Evolutionary conservation across 2,329 filamentous ascomycete species (phyloP).

Genomic region (Leptographium galeiforme): DNA sequence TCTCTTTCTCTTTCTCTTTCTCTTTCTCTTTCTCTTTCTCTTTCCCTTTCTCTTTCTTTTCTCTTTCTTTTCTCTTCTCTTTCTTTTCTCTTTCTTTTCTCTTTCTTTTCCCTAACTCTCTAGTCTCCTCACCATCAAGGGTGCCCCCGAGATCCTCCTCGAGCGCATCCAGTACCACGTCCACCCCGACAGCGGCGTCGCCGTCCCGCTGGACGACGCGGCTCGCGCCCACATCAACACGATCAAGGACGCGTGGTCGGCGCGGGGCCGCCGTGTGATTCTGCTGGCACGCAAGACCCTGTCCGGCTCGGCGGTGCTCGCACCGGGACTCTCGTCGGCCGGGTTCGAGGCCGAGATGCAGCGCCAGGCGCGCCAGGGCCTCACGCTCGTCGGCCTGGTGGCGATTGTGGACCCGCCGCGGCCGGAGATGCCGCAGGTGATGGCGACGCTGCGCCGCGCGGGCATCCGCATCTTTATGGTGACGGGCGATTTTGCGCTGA

Average conservation of each 20-base stretch:
- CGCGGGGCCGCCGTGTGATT: slow-evolving; percentile 53
- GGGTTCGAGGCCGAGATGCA: slow-evolving; percentile 45
- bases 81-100: background rate
- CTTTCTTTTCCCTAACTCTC: background rate
- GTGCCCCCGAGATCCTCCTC: slow-evolving; percentile 62
- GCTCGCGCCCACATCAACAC: slow-evolving; percentile 35
- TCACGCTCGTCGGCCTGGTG: slow-evolving; percentile 61
- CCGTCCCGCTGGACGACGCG: slow-evolving; percentile 32
- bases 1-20: too few species aligned
- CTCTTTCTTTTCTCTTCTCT: background rate
- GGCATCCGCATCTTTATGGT: slow-evolving; percentile 73
- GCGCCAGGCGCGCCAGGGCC: slow-evolving; percentile 37
- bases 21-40: slow-evolving; percentile 14
- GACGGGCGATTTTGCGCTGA: slow-evolving; percentile 65
- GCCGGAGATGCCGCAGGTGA: slow-evolving; percentile 54
- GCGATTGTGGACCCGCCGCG: slow-evolving; percentile 70
- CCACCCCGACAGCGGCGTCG: slow-evolving; percentile 35
- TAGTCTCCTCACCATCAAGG: slow-evolving; percentile 57
- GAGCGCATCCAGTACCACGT: slow-evolving; percentile 46
- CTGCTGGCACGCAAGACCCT: slow-evolving; percentile 50
- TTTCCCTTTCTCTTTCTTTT: background rate
- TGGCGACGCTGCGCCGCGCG: slow-evolving; percentile 52
- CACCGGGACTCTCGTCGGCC: slow-evolving; percentile 26
- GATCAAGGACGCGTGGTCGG: slow-evolving; percentile 56
- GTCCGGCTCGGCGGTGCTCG: slow-evolving; percentile 25